phyloP scores from a whole-genome alignment of 2,329 filamentous ascomycete species.

The Gaeumannomyces tritici region DNA sequence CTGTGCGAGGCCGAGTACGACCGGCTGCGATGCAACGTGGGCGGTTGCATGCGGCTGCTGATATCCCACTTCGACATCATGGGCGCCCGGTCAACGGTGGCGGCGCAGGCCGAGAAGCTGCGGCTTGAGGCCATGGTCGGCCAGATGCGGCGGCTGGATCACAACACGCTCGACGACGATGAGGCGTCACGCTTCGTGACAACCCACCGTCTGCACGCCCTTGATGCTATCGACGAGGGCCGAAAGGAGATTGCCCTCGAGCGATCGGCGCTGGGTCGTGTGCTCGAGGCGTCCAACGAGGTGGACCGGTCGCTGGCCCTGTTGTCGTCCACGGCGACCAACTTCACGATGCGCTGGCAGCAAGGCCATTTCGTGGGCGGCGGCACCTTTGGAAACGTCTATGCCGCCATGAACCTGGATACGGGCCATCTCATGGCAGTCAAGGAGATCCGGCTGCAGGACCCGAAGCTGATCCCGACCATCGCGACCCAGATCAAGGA shows the following conservation, averaged over 20 bases:
- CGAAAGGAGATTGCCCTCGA: conserved; percentile 75
- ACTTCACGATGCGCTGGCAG: conserved; percentile 94
- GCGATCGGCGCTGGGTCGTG: conserved; percentile 77
- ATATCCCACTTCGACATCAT: conserved; percentile 99
- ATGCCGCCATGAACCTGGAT: conserved; percentile 94
- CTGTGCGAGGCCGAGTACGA: conserved; percentile 84
- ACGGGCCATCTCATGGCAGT: conserved; percentile 96
- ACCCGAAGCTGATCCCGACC: conserved; percentile 89
- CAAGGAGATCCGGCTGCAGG: conserved; percentile 94
- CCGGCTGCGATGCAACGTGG: conserved; percentile 75
- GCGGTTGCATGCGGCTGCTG: conserved; percentile 91
- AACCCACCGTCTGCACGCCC: conserved; percentile 62
- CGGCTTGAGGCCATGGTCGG: conserved; percentile 71
- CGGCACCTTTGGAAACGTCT: conserved; percentile 94
- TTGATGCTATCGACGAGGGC: conserved; percentile 67
- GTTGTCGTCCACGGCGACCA: conserved; percentile 86
- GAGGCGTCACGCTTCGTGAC: conserved; percentile 69
- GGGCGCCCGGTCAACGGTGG: conserved; percentile 86
- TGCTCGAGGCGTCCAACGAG: conserved; percentile 90
- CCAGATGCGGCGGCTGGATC: conserved; percentile 60
- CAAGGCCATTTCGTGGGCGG: conserved; percentile 97
- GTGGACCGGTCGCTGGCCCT: conserved; percentile 91
- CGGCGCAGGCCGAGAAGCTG: conserved; percentile 89
- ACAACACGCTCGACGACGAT: conserved; percentile 71
- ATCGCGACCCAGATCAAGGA: conserved; percentile 92